Evolutionary conservation across 176 grass and related monocot species (phyloP).

Genomic region (Melocanna baccifera): DNA sequence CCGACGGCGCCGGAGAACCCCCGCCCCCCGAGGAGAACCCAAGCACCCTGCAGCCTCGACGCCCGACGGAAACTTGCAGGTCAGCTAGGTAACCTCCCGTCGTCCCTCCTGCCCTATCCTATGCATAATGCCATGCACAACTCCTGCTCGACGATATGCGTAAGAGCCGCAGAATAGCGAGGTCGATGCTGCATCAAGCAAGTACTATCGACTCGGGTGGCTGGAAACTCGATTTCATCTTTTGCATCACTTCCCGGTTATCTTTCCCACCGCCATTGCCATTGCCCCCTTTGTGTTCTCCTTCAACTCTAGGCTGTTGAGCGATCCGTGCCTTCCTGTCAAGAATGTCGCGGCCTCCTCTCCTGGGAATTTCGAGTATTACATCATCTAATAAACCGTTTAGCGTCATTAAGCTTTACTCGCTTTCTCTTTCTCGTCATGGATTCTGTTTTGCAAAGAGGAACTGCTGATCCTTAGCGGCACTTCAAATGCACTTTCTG

Average conservation of each 20-base stretch:
- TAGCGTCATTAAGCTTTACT: too few species aligned
- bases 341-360: background rate
- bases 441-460: background rate
- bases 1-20: background rate
- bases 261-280: background rate
- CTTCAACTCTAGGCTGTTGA: too few species aligned
- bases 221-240: too few species aligned
- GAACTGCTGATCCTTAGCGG: background rate
- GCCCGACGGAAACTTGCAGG: too few species aligned
- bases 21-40: too few species aligned
- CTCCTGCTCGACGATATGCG: conserved; percentile 30
- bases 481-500: background rate
- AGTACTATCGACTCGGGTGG: background rate
- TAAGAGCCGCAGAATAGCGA: too few species aligned
- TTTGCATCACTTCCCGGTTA: background rate
- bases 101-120: background rate
- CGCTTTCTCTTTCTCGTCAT: background rate
- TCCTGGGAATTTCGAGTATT: background rate
- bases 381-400: background rate
- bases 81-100: background rate
- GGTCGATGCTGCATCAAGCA: background rate
- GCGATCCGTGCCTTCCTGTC: background rate
- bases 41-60: too few species aligned
- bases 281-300: too few species aligned
- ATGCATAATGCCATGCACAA: background rate